Evolutionary conservation across 2,329 filamentous ascomycete species (phyloP), one percentile per base, ranked within the genome.

Genomic region (Cordyceps farinosa): DNA sequence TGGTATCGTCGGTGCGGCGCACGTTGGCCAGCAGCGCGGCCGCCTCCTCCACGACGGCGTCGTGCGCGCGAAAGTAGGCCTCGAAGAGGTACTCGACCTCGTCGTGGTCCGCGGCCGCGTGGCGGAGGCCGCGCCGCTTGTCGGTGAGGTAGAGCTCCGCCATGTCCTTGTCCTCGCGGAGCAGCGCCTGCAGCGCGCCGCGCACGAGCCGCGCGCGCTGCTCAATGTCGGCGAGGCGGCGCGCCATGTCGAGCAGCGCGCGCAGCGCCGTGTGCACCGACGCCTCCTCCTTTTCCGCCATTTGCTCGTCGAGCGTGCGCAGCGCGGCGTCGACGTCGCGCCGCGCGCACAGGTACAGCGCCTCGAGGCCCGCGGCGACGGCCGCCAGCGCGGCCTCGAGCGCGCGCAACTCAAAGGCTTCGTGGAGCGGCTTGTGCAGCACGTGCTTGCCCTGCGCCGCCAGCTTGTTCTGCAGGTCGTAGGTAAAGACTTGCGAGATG

Each of bases 1-100:
- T 72, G 0, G 70, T 74, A 17, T 72, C 71, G 51, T 73, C 72
- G 9, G 72, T 76, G 15, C 69, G 71, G 8, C 67, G 68, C 7
- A 76, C 70, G 36, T 74, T 67, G 45, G 72, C 66, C 47, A 75
- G 58, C 3, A 69, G 68, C 6, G 60, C 63, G 2, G 70, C 65
- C 2, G 71, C 71, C 63, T 76, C 70, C 36, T 64, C 58, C 1
- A 71, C 73, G 29, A 77, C 70, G 1, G 70, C 66, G 51, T 76
- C 74, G 8, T 69, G 70, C 5, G 71, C 72, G 55, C 74, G 75
- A 62, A 71, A 73, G 64, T 76, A 76, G 15, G 74, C 73, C 51
- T 76, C 74, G 3, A 76, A 67, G 50, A 76, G 64, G 61, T 76
- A 76, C 67, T 77, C 75, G 36, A 74, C 74, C 53, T 74, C 71